phyloP scores from a whole-genome alignment of 495 filamentous ascomycete species.

The Echria macrotheca region DNA sequence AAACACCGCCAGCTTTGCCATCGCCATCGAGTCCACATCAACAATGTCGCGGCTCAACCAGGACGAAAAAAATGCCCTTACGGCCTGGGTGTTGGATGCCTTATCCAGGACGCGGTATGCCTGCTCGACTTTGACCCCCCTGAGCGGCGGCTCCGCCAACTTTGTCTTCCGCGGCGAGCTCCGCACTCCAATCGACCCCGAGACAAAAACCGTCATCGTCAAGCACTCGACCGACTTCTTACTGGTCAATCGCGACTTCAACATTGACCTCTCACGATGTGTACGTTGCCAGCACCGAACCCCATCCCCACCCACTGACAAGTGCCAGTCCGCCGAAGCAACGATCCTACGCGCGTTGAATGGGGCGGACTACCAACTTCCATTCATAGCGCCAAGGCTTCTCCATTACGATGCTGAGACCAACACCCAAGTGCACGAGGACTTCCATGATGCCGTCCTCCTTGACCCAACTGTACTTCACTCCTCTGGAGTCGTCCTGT shows the following conservation, averaged over 20 bases:
- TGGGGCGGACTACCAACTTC: background rate
- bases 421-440: conserved; percentile 43
- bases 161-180: conserved; percentile 1
- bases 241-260: conserved; percentile 38
- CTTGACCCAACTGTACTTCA: conserved; percentile 37
- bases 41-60: no score
- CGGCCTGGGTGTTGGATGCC: no score
- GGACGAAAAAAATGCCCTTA: no score
- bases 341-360: conserved; percentile 9
- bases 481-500: no score
- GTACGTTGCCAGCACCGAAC: conserved; percentile 25
- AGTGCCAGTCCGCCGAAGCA: conserved; percentile 12
- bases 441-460: conserved; percentile 39
- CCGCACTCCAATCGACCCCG: background rate
- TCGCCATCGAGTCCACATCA: no score
- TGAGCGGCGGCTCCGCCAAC: conserved; percentile 2
- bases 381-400: conserved; percentile 38
- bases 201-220: conserved; percentile 36
- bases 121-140: background rate
- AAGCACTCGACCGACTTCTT: conserved; percentile 44
- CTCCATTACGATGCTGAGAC: conserved; percentile 34
- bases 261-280: conserved; percentile 39
- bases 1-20: no score
- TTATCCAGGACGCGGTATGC: background rate
- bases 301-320: background rate